phyloP scores from a whole-genome alignment of 495 filamentous ascomycete species.

The Umbilicaria muhlenbergii region DNA sequence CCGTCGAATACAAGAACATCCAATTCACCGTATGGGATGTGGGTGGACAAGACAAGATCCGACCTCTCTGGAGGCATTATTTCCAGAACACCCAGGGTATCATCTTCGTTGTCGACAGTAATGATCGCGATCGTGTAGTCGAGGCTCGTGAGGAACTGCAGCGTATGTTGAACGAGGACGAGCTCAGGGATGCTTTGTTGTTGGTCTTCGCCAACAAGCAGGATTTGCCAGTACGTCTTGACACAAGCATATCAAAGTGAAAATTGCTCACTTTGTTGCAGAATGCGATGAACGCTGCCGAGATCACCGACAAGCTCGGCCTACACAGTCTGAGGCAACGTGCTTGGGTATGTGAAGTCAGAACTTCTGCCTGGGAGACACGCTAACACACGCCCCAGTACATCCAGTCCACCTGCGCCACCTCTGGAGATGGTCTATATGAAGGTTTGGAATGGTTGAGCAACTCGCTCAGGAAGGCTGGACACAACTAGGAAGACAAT shows the following conservation, averaged over 20 bases:
- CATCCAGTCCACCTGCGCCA: slow-evolving; percentile 99
- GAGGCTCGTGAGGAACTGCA: slow-evolving; percentile 98
- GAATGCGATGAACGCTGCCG: slow-evolving; percentile 99
- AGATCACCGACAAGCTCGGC: slow-evolving; percentile 99
- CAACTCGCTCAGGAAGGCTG: slow-evolving; percentile 83
- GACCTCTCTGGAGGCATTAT: slow-evolving; percentile 96
- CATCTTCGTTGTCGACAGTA: slow-evolving; percentile 99
- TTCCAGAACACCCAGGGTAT: slow-evolving; percentile 99
- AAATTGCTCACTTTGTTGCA: slow-evolving; percentile 22
- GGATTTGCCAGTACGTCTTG: slow-evolving; percentile 82
- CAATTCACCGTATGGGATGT: slow-evolving; percentile 99
- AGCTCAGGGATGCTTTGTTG: slow-evolving; percentile 91
- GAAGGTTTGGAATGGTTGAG: slow-evolving; percentile 99
- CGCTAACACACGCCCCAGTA: slow-evolving; percentile 42
- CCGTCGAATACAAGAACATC: slow-evolving; percentile 97
- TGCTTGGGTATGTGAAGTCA: slow-evolving; percentile 68
- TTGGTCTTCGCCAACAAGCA: slow-evolving; percentile 99
- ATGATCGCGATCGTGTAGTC: slow-evolving; percentile 97
- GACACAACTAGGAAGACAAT: slow-evolving; percentile 47
- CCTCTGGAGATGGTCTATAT: slow-evolving; percentile 97
- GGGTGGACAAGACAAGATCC: slow-evolving; percentile 97
- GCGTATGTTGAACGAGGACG: slow-evolving; percentile 99
- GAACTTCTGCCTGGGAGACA: neutral
- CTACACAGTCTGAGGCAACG: slow-evolving; percentile 96
- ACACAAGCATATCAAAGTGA: neutral